phyloP scores from a whole-genome alignment of 306 rosid genomes.

The Neltuma alba region DNA sequence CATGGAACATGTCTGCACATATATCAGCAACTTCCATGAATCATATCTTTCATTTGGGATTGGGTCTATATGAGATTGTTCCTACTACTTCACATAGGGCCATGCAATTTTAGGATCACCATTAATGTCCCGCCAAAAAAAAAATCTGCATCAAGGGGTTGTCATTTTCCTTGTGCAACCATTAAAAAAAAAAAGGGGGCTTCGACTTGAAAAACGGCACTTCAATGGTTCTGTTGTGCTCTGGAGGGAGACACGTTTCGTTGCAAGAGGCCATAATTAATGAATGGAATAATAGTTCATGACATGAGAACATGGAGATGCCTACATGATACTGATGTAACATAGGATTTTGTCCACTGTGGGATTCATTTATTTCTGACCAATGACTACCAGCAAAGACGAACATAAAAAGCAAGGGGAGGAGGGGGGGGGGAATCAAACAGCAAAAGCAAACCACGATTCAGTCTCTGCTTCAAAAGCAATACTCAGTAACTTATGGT shows the following conservation, averaged over 20 bases:
- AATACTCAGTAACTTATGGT: conserved; percentile 49
- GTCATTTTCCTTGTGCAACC: not conserved
- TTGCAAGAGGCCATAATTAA: conserved; percentile 34
- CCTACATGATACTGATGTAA: conserved; percentile 47
- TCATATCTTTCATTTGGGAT: not conserved
- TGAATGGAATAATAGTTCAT: conserved; percentile 15
- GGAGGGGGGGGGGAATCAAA: conserved; percentile 34
- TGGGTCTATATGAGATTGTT: not conserved
- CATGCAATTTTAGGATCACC: not conserved
- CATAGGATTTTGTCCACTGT: conserved; percentile 36
- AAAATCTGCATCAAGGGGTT: not conserved
- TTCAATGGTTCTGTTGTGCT: conserved; percentile 29
- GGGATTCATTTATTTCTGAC: conserved; percentile 22
- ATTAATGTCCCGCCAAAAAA: not conserved
- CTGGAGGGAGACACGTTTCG: conserved; percentile 38
- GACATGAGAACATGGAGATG: conserved; percentile 47
- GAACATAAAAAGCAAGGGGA: not conserved
- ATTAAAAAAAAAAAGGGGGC: too few species aligned
- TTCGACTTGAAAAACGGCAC: not conserved
- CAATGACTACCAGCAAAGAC: conserved; percentile 18
- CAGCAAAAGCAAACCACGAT: conserved; percentile 52
- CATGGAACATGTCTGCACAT: not conserved
- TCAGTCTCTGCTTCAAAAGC: conserved; percentile 52
- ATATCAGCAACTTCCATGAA: not conserved
- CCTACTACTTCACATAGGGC: not conserved